Base-by-base conservation (phyloP, 208 protist genomes). In the Trypanosoma rangeli region DNA sequence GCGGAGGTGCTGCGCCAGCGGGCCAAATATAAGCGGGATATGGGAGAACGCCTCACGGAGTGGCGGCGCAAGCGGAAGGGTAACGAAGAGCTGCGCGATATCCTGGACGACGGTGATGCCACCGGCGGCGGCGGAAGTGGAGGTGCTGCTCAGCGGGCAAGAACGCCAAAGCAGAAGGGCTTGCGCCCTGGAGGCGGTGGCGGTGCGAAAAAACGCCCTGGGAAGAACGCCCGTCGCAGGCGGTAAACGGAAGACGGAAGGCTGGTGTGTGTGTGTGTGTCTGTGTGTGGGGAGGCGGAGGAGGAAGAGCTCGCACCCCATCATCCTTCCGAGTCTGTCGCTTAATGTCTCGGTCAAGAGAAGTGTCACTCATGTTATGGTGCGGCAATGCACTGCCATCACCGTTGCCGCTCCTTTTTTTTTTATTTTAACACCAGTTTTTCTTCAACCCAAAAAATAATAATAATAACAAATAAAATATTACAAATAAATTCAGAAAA, bases 11-110 rank as follows among this genome's bases (percentile, higher is more conserved):
- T 95, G 62, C 89, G 91, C 29, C 93, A 98, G 79, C 83, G 94
- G 37, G 92, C 94, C 64, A 94, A 95, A 79, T 92, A 96, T 78
- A 98, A 98, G 86, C 79, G 91, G 16, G 90, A 98, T 64, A 93
- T 94, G 85, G 83, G 92, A 52, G 86, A 89, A 52, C 84, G 81
- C 65, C 67, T 97, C 62, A 89, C 76, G 53, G 87, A 94, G 68
- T 97, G 92, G 92, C 79, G 83, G 55, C 90, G 89, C 58, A 97
- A 97, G 80, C 70, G 80, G 29, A 84, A 86, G 71, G 87, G 92
- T 39, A 84, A 87, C 57, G 89, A 80, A 33, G 76, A 81, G 16
- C 64, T 94, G 70, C 77, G 75, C 35, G 89, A 91, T 59, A 80
- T 90, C 37, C 79, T 93, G 28, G 73, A 87, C 50, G 85, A 89